phyloP scores from a whole-genome alignment of 1,139 yeast genomes.

The Meyerozyma athensensis region DNA sequence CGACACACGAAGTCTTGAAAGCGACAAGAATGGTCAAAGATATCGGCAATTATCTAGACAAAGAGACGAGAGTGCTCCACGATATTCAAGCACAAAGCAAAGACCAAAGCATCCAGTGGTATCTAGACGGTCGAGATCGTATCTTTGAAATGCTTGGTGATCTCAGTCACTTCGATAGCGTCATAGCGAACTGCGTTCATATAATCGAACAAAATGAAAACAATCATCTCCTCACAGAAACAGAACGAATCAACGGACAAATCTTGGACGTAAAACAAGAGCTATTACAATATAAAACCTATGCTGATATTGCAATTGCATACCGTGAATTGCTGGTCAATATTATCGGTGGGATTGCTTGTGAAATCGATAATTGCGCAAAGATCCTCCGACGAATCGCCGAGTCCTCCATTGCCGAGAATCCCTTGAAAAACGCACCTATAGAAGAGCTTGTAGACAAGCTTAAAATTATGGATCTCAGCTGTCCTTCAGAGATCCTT shows the following conservation, averaged over 20 bases:
- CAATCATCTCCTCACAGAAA: background rate
- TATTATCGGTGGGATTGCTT: background rate
- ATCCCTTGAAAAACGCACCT: background rate
- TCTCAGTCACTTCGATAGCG: background rate
- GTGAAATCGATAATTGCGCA: slow-evolving; percentile 1
- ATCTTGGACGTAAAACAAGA: background rate
- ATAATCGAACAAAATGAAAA: background rate
- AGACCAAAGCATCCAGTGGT: background rate
- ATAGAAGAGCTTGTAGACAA: background rate
- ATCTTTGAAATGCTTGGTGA: background rate
- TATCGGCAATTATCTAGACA: background rate
- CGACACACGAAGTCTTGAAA: slow-evolving; percentile 1
- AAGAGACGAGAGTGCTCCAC: background rate
- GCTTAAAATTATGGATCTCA: background rate
- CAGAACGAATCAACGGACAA: background rate
- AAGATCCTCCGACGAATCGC: background rate
- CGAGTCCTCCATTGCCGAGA: background rate
- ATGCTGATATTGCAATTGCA: background rate
- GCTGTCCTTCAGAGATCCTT: background rate
- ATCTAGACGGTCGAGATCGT: slow-evolving; percentile 1
- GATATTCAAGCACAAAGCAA: background rate
- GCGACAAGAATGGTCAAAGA: background rate
- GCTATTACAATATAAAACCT: background rate
- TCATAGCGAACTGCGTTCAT: background rate
- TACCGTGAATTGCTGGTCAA: slow-evolving; percentile 2